These are phyloP conservation scores for Pseudopithomyces maydicus DNA, from an alignment of 2,329 filamentous ascomycete genomes.

Conservation along the genomic window DNA sequence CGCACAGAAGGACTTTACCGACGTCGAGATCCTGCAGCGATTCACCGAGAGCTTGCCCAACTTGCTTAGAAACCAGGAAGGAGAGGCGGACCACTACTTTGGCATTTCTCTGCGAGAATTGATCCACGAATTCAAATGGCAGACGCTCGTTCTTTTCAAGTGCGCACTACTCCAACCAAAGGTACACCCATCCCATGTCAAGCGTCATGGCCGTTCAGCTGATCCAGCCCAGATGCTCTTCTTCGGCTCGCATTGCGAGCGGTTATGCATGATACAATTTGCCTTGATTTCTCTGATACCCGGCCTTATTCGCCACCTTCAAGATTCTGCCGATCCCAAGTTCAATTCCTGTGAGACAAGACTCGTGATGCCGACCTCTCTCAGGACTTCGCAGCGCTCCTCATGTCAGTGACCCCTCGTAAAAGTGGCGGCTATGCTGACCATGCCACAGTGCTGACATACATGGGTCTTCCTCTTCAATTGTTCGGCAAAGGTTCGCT, in stretches of 20 bases:
- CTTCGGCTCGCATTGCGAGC: slow-evolving; percentile 94
- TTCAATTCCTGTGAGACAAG: slow-evolving; percentile 81
- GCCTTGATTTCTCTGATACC: slow-evolving; percentile 94
- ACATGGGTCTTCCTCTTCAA: slow-evolving; percentile 93
- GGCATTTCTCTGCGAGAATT: slow-evolving; percentile 86
- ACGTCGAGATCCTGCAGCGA: slow-evolving; percentile 84
- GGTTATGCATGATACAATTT: slow-evolving; percentile 98
- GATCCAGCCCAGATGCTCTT: slow-evolving; percentile 79
- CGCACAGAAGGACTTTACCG: slow-evolving; percentile 89
- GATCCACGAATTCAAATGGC: slow-evolving; percentile 91
- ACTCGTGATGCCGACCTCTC: slow-evolving; percentile 76
- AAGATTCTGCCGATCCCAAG: slow-evolving; percentile 94
- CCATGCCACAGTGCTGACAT: slow-evolving; percentile 69
- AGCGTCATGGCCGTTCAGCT: slow-evolving; percentile 7
- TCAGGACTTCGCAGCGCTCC: slow-evolving; percentile 88
- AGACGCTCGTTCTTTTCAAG: slow-evolving; percentile 93
- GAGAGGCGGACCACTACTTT: slow-evolving; percentile 83
- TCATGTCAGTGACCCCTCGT: slow-evolving; percentile 59
- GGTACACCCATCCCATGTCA: slow-evolving; percentile 55
- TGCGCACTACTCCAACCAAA: slow-evolving; percentile 93
- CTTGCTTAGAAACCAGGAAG: slow-evolving; percentile 65
- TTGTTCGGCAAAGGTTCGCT: slow-evolving; percentile 96
- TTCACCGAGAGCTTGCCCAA: slow-evolving; percentile 85
- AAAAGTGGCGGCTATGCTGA: slow-evolving; percentile 21
- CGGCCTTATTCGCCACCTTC: slow-evolving; percentile 85